Base-by-base conservation (phyloP, 1,139 yeast genomes). In the Yamadazyma epiphylla region DNA sequence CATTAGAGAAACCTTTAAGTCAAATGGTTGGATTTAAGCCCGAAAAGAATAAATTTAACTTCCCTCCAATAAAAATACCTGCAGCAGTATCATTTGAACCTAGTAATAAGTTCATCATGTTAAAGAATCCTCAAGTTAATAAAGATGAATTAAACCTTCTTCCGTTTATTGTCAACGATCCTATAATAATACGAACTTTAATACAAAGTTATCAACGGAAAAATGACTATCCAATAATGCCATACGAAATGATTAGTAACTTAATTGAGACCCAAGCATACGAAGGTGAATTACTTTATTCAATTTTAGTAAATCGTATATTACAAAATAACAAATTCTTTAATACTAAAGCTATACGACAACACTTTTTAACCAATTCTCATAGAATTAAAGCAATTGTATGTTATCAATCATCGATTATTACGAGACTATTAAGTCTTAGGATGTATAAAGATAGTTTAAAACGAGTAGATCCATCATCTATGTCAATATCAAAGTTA, bases 231-330 rank as follows among this genome's bases (percentile, higher is more conserved):
- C 27, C 25, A 2, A 26, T 27, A 8, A 29, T 29, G 9, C 39
- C 42, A 5, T 20, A 32, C 15, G 28, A 24, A 5, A 13, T 41
- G 31, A 34, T 43, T 12, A 34, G 31, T 25, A 35, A 41, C 13
- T 20, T 49, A 9, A 32, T 41, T 37, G 33, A 36, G 8, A 28
- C 41, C 5, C 48, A 48, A 17, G 35, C 32, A 11, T 26, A 36
- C 23, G 51, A 49, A 30, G 54, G 54, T 1, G 39, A 39, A 19
- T 21, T 33, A n/a, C 22, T 49, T 12, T 48, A 35, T 27, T 37
- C 32, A 3, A 33, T 48, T 3, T 26, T 49, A 30, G 32, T 43
- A 2, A 38, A 41, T 16, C 44, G 35, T 24, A 24, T 32, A 9
- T 21, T 42, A 13, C 33, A 33, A n/a, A 16, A 31, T 5, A 22